Conservation (phyloP, 164 flowering plant species). For the Buxus sempervirens region DNA sequence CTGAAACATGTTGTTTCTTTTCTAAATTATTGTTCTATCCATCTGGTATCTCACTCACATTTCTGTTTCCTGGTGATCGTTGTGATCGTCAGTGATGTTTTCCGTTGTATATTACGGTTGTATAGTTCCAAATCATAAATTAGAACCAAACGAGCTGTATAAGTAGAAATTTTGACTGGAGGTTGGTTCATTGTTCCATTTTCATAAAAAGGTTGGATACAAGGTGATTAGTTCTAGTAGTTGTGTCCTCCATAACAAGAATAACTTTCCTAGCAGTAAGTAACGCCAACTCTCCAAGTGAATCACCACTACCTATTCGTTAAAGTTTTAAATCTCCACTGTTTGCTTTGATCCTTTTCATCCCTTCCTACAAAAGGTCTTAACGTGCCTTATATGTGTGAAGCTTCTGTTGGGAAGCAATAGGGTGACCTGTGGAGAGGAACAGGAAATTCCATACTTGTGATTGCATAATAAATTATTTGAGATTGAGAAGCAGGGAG, state of each 20-base stretch:
- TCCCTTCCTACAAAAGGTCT: not conserved
- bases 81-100: not conserved
- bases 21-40: not conserved
- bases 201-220: too few relatives aligned
- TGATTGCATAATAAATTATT: not conserved
- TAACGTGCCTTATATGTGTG: not conserved
- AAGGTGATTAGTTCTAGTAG: too few relatives aligned
- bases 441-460: not conserved
- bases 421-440: not conserved
- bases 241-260: not conserved
- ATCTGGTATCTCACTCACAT: not conserved
- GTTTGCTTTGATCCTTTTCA: not conserved
- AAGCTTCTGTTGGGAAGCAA: not conserved
- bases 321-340: not conserved
- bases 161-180: not conserved
- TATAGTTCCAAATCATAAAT: not conserved
- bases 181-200: not conserved
- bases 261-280: not conserved
- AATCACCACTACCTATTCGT: too few relatives aligned
- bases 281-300: not conserved
- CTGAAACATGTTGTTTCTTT: conserved; percentile 21
- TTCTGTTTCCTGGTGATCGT: not conserved
- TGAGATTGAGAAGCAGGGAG: not conserved
- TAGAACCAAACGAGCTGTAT: not conserved
- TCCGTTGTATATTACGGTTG: not conserved